Conservation (phyloP, 2,329 filamentous ascomycete species). For the Stagonosporopsis rhizophila region DNA sequence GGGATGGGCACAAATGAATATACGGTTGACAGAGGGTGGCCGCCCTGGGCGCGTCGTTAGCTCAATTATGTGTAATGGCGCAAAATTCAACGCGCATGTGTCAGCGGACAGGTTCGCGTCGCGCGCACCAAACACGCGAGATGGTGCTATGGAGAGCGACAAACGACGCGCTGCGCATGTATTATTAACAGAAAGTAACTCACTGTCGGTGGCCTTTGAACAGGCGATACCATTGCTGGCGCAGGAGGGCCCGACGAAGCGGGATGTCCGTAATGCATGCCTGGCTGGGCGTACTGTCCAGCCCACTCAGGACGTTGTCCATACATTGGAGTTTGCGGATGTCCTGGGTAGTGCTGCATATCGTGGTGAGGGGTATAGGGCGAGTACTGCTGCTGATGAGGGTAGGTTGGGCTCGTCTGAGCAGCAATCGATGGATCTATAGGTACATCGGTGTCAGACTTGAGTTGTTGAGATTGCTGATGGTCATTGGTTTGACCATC, state of each 20-base stretch:
- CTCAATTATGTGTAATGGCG: background rate
- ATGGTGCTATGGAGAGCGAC: background rate
- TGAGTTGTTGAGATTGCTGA: constrained; percentile 70
- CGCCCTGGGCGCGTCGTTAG: constrained; percentile 49
- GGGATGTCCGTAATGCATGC: constrained; percentile 59
- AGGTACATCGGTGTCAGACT: constrained; percentile 96
- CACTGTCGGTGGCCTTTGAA: constrained; percentile 69
- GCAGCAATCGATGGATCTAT: constrained; percentile 99
- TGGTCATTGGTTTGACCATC: constrained; percentile 77
- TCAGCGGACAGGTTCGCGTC: background rate
- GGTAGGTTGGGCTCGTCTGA: constrained; percentile 89
- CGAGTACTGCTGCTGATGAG: constrained; percentile 80
- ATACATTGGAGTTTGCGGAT: constrained; percentile 68
- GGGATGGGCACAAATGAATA: constrained; percentile 98
- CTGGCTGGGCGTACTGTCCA: constrained; percentile 59
- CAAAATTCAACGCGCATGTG: background rate
- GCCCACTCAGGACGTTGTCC: constrained; percentile 75
- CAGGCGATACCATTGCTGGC: constrained; percentile 66
- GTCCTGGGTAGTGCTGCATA: constrained; percentile 77
- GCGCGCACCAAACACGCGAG: background rate
- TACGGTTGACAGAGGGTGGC: constrained; percentile 72
- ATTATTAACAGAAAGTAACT: constrained; percentile 44
- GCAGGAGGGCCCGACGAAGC: constrained; percentile 63
- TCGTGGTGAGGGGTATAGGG: constrained; percentile 86
- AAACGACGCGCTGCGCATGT: background rate